A percentile compares a stretch with the other conserved stretches of the same genome.
phyloP scores from a whole-genome alignment of 2,329 filamentous ascomycete genomes.

The Xylaria sp. region DNA sequence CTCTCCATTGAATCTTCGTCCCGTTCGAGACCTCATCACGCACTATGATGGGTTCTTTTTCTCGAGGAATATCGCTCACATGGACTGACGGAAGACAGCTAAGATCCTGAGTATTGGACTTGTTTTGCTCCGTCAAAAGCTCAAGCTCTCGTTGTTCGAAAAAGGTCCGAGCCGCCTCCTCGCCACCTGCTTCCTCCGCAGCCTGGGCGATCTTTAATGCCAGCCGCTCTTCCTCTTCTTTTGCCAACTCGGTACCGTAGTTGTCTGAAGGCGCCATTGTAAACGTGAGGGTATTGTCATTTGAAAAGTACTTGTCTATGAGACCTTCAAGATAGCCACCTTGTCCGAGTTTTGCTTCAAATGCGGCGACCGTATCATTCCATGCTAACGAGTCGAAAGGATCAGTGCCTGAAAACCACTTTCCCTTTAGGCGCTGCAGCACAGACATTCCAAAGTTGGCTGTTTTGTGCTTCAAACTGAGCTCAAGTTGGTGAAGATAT shows the following conservation, averaged over 20 bases:
- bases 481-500: constrained; percentile 90
- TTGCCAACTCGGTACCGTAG: constrained; percentile 77
- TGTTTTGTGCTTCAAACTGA: constrained; percentile 95
- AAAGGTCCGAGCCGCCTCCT: constrained; percentile 75
- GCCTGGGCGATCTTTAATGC: constrained; percentile 77
- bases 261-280: constrained; percentile 89
- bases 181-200: constrained; percentile 73
- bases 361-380: constrained; percentile 87
- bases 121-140: constrained; percentile 83
- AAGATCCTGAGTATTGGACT: constrained; percentile 84
- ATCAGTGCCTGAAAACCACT: constrained; percentile 96
- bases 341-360: constrained; percentile 79
- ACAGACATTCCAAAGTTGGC: constrained; percentile 93
- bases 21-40: constrained; percentile 74
- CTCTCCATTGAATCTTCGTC: constrained; percentile 85
- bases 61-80: constrained; percentile 87
- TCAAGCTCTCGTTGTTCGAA: constrained; percentile 83
- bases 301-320: constrained; percentile 89
- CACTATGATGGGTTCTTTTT: constrained; percentile 70
- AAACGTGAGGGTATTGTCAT: constrained; percentile 87
- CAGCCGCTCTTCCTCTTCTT: constrained; percentile 82
- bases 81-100: constrained; percentile 89
- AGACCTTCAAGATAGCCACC: constrained; percentile 85
- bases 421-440: constrained; percentile 86
- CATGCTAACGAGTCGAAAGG: constrained; percentile 91